These are phyloP conservation scores for Entamoeba invadens DNA, from an alignment of 208 protist genomes.

Conservation along the genomic window DNA sequence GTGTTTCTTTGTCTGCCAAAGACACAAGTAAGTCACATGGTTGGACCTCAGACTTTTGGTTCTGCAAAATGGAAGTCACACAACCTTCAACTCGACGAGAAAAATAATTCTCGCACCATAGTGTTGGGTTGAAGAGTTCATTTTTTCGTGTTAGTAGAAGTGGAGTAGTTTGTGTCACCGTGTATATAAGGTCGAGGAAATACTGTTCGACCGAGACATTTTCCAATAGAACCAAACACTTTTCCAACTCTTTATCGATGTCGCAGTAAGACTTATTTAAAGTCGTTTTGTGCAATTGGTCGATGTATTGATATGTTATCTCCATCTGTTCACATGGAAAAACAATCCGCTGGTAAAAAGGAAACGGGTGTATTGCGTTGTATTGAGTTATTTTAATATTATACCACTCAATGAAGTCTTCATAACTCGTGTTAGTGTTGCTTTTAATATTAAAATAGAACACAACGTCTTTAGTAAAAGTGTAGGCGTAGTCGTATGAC, in stretches of 20 bases:
- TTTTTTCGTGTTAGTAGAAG: not conserved
- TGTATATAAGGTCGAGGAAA: not conserved
- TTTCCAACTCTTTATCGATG: not conserved
- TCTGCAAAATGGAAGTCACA: not conserved
- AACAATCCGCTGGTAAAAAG: not conserved
- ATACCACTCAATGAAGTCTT: not conserved
- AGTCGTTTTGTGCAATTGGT: not conserved
- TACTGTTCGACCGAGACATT: not conserved
- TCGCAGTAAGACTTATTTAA: not conserved
- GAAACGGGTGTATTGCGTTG: not conserved
- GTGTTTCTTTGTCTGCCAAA: not conserved
- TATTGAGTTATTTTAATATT: not conserved
- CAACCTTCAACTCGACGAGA: not conserved
- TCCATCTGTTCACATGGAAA: not conserved
- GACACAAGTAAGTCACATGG: not conserved
- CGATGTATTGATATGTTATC: not conserved
- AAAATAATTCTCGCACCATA: not conserved
- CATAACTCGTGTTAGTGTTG: not conserved
- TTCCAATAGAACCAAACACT: not conserved
- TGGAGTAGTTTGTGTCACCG: not conserved
- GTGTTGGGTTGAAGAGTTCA: not conserved
- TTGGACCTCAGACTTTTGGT: not conserved
- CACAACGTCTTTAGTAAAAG: not conserved
- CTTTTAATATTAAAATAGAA: not conserved
- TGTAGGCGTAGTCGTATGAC: no score